A percentile compares a stretch with the other conserved stretches of the same genome.
Evolutionary conservation across 108 stramenopile species (phyloP).

Genomic region (Chaetoceros tenuissimus): DNA sequence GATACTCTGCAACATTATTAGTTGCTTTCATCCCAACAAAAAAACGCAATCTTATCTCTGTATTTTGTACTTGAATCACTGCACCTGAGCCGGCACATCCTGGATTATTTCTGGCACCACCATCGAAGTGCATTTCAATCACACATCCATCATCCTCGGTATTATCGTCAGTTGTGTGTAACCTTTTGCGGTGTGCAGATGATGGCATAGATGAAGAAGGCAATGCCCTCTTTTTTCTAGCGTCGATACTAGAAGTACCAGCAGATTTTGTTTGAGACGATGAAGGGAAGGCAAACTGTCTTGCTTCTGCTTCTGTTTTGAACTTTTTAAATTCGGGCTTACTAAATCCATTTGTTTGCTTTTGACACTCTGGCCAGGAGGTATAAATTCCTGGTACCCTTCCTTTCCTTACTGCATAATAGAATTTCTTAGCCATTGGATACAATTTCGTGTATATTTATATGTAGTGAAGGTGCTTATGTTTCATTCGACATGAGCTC

Average conservation of each 20-base stretch:
- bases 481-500: no score
- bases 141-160: neutral
- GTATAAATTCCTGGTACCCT: slow-evolving; percentile 49
- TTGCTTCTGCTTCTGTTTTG: slow-evolving; percentile 33
- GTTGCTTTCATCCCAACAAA: slow-evolving; percentile 42
- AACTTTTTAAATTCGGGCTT: slow-evolving; percentile 64
- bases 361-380: slow-evolving; percentile 65
- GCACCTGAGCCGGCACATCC: slow-evolving; percentile 75
- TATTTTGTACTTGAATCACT: slow-evolving; percentile 16
- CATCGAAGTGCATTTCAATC: slow-evolving; percentile 61
- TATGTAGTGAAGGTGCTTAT: no score
- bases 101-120: slow-evolving; percentile 77
- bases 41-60: slow-evolving; percentile 17
- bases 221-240: neutral
- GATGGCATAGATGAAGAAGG: slow-evolving; percentile 6
- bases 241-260: neutral
- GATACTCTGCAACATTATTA: slow-evolving; percentile 80
- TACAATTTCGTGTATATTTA: no score
- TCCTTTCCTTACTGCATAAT: slow-evolving; percentile 73
- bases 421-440: slow-evolving; percentile 34
- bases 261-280: neutral
- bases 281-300: slow-evolving; percentile 25
- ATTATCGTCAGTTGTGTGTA: slow-evolving; percentile 1
- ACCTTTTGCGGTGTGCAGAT: neutral
- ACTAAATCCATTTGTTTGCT: slow-evolving; percentile 51